Percentiles rank a stretch among this genome's conserved stretches.
These are phyloP conservation scores for Citrus hindsii DNA, from an alignment of 345 rosid species.

Conservation along the genomic window DNA sequence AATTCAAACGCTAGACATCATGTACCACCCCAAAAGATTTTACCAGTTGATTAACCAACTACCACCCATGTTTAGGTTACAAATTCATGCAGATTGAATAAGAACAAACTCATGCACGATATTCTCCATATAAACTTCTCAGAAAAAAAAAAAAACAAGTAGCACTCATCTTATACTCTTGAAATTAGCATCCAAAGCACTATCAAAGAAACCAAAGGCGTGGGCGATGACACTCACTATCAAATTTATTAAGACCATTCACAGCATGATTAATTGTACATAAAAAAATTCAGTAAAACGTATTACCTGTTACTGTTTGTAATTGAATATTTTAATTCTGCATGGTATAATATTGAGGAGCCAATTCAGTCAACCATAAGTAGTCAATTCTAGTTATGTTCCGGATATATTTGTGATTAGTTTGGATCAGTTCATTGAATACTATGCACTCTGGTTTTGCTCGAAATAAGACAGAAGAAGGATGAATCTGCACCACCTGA, in stretches of 20 bases:
- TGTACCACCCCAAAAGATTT: not conserved
- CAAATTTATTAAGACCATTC: not conserved
- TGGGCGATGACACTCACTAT: not conserved
- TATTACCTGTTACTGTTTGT: slow-evolving; percentile 16
- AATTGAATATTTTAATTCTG: slow-evolving; percentile 31
- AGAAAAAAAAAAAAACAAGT: not conserved
- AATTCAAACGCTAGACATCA: not conserved
- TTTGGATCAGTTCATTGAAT: slow-evolving; percentile 82
- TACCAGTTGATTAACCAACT: not conserved
- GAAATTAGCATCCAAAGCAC: not conserved
- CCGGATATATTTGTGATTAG: slow-evolving; percentile 75
- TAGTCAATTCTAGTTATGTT: slow-evolving; percentile 70
- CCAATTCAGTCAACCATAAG: slow-evolving; percentile 81
- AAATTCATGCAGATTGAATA: not conserved
- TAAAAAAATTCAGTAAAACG: not conserved
- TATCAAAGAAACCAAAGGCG: not conserved
- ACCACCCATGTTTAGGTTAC: not conserved
- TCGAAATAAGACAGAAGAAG: slow-evolving; percentile 69
- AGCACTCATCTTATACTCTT: not conserved
- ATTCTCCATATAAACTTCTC: not conserved
- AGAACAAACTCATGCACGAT: not conserved
- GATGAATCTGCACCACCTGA: slow-evolving; percentile 82
- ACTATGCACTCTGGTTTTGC: slow-evolving; percentile 75
- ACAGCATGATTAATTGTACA: not conserved
- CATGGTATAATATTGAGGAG: slow-evolving; percentile 72